Conservation (phyloP, 345 rosid genomes). For the sweet orange (Citrus sinensis) region DNA sequence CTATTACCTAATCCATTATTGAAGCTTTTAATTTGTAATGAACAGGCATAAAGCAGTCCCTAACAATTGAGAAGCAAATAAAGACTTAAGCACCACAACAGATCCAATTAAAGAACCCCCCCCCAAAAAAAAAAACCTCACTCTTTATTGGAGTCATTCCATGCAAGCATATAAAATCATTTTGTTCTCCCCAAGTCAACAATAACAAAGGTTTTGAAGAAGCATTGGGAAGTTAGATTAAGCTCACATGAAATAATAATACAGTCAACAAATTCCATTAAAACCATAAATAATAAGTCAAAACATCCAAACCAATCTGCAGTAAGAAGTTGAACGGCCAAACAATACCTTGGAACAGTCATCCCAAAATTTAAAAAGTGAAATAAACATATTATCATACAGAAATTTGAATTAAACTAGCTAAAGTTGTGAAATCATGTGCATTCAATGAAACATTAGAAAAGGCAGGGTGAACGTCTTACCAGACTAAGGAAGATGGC, state of each 20-base stretch:
- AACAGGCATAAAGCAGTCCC: not conserved
- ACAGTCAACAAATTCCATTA: not conserved
- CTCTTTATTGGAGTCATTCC: not conserved
- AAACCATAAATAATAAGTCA: not conserved
- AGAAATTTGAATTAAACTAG: not conserved
- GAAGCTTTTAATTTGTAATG: not conserved
- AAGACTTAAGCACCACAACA: not conserved
- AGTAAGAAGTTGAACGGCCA: not conserved
- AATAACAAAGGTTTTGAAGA: not conserved
- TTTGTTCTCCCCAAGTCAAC: not conserved
- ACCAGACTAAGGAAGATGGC: constrained; percentile 78
- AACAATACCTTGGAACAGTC: not conserved
- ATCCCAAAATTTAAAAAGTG: not conserved
- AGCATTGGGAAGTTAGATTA: not conserved
- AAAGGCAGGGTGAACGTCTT: constrained; percentile 21
- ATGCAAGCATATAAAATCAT: not conserved
- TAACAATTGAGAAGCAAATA: not conserved
- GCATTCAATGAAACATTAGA: not conserved
- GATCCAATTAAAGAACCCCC: not conserved
- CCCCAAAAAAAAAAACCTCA: no score
- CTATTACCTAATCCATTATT: not conserved
- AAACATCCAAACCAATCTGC: not conserved
- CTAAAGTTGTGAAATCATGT: not conserved
- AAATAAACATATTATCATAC: not conserved
- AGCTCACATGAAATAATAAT: not conserved